A percentile compares a stretch with the other conserved stretches of the same genome.
Conservation (phyloP, 1,284 basidiomycete genomes). For the Pseudozyma tsukubaensis region DNA sequence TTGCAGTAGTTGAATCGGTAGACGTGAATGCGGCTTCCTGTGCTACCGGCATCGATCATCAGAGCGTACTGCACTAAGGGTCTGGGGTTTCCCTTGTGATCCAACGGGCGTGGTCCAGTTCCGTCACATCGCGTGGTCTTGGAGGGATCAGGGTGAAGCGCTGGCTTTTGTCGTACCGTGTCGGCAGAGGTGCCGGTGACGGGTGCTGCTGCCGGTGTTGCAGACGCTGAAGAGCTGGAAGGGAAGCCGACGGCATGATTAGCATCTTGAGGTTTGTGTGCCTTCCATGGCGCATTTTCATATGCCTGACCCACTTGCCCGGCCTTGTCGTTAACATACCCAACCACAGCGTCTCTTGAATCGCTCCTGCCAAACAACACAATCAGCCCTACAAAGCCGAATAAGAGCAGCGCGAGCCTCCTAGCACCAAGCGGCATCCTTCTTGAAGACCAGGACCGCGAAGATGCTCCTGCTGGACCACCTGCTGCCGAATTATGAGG, state of each 20-base stretch:
- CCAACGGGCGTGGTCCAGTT: slow-evolving; percentile 31
- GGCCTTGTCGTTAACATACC: slow-evolving; percentile 52
- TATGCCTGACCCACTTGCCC: slow-evolving; percentile 39
- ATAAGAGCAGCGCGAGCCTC: slow-evolving; percentile 37
- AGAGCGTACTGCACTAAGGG: slow-evolving; percentile 81
- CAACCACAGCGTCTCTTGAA: slow-evolving; percentile 43
- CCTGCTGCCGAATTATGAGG: slow-evolving; percentile 17
- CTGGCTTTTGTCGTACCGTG: slow-evolving; percentile 46
- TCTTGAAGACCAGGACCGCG: slow-evolving; percentile 23
- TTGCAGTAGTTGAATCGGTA: slow-evolving; percentile 76
- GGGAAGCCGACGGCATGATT: slow-evolving; percentile 32
- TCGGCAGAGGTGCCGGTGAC: slow-evolving; percentile 27
- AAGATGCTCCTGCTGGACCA: slow-evolving; percentile 14
- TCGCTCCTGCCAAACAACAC: slow-evolving; percentile 48
- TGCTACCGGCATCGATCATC: slow-evolving; percentile 98
- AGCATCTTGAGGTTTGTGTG: slow-evolving; percentile 14
- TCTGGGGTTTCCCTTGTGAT: slow-evolving; percentile 50
- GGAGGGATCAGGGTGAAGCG: slow-evolving; percentile 55
- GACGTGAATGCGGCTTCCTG: slow-evolving; percentile 94
- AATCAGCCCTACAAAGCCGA: slow-evolving; percentile 34
- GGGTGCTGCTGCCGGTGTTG: slow-evolving; percentile 28
- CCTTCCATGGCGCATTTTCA: slow-evolving; percentile 30
- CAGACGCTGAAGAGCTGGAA: slow-evolving; percentile 2
- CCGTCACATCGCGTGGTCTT: slow-evolving; percentile 63
- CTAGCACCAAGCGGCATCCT: slow-evolving; percentile 49